Evolutionary conservation across 1,284 basidiomycete species (phyloP).

Genomic region (Ganoderma sp.): DNA sequence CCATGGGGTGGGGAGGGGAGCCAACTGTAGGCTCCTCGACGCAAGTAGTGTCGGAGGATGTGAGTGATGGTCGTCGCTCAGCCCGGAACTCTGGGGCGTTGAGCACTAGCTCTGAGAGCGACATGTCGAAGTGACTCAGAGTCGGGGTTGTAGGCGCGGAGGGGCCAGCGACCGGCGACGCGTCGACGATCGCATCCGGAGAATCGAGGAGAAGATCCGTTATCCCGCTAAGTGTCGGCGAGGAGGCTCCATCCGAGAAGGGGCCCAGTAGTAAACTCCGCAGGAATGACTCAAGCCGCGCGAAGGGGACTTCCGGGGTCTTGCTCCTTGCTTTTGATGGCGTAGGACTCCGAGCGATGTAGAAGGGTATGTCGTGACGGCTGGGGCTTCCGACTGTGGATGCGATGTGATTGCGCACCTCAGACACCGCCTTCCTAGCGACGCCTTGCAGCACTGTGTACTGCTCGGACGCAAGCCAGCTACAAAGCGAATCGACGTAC

Average conservation of each 20-base stretch:
- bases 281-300: neutral
- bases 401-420: slow-evolving; percentile 2
- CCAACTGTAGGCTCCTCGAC: slow-evolving; percentile 1
- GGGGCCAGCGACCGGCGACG: neutral
- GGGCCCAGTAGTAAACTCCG: neutral
- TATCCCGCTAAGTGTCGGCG: neutral
- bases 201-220: neutral
- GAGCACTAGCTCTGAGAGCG: neutral
- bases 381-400: neutral
- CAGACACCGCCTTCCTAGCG: neutral
- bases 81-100: neutral
- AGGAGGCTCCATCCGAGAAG: neutral
- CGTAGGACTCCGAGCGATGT: neutral
- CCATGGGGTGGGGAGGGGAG: neutral
- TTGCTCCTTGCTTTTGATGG: neutral
- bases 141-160: neutral
- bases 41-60: slow-evolving; percentile 12
- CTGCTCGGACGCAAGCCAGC: slow-evolving; percentile 9
- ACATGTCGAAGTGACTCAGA: neutral
- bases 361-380: neutral
- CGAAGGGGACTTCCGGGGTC: neutral
- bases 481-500: slow-evolving; percentile 1
- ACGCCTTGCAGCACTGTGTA: neutral
- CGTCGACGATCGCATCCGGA: too few relatives aligned
- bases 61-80: neutral